phyloP scores from a whole-genome alignment of 2,329 filamentous ascomycete species.

The Monosporascus sp. region DNA sequence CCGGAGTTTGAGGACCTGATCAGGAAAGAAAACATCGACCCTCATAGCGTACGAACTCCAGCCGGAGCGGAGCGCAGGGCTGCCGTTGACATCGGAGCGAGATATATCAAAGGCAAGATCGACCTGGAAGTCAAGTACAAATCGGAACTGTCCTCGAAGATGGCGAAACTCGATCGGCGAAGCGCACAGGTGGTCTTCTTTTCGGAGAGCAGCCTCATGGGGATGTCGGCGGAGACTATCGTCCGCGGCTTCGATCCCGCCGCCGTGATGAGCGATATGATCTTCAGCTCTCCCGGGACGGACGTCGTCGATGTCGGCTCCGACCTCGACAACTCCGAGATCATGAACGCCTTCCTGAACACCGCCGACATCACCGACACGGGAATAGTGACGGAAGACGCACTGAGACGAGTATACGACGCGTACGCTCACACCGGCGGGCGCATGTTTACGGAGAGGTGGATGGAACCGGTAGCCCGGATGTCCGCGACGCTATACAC shows the following conservation, averaged over 20 bases:
- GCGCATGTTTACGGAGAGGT: constrained; percentile 18
- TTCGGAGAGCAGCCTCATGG: constrained; percentile 32
- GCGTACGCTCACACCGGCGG: constrained; percentile 18
- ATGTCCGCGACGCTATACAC: constrained; percentile 18
- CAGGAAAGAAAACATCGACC: background rate
- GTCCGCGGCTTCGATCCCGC: constrained; percentile 18
- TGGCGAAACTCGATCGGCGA: constrained; percentile 12
- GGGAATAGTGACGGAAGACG: constrained; percentile 18
- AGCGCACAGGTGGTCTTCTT: constrained; percentile 14
- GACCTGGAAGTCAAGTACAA: constrained; percentile 13
- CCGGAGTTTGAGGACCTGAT: constrained; percentile 15
- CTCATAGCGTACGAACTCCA: constrained; percentile 3
- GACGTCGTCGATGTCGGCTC: constrained; percentile 6
- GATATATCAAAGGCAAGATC: constrained; percentile 20
- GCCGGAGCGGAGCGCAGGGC: constrained; percentile 7
- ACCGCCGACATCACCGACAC: constrained; percentile 15
- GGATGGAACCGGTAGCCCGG: constrained; percentile 15
- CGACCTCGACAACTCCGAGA: constrained; percentile 2
- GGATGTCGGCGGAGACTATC: constrained; percentile 32
- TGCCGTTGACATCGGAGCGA: constrained; percentile 5
- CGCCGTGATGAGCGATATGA: constrained; percentile 17
- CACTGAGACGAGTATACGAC: constrained; percentile 19
- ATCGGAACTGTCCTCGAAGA: constrained; percentile 8
- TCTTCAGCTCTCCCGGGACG: constrained; percentile 16
- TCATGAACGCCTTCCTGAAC: constrained; percentile 21